These are phyloP conservation scores for Triticum urartu DNA, from an alignment of 176 grass and related monocot genomes.

Conservation along the genomic window DNA sequence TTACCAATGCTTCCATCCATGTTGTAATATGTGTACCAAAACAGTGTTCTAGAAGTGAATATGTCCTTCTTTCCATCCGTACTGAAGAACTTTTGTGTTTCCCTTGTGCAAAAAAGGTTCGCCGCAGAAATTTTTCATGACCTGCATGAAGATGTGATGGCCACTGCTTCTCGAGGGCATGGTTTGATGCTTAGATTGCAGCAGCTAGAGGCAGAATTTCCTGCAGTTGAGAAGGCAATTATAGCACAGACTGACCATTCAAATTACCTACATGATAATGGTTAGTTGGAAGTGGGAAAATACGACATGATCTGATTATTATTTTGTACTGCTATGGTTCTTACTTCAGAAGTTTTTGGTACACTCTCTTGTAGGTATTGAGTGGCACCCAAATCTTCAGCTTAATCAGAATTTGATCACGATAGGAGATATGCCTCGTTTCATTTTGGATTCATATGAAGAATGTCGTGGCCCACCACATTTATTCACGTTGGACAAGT, in stretches of 20 bases:
- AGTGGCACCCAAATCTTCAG: slow-evolving; percentile 78
- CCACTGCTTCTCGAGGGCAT: slow-evolving; percentile 81
- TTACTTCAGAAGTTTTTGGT: slow-evolving; percentile 15
- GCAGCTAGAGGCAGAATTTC: slow-evolving; percentile 90
- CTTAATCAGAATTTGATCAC: slow-evolving; percentile 85
- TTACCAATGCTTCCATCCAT: slow-evolving; percentile 3
- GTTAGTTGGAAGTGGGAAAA: slow-evolving; percentile 39
- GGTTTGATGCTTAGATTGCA: slow-evolving; percentile 84
- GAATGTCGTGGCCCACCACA: slow-evolving; percentile 89
- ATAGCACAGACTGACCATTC: slow-evolving; percentile 58
- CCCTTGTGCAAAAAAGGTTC: slow-evolving; percentile 55
- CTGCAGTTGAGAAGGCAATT: slow-evolving; percentile 72
- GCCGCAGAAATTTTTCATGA: slow-evolving; percentile 96
- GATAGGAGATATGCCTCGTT: slow-evolving; percentile 97
- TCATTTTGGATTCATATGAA: slow-evolving; percentile 98
- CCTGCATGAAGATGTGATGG: slow-evolving; percentile 95
- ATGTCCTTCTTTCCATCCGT: background rate
- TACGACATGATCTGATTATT: background rate
- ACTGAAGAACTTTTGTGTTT: background rate
- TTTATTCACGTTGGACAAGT: slow-evolving; percentile 96
- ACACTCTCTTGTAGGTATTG: slow-evolving; percentile 47
- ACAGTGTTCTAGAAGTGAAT: background rate
- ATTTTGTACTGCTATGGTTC: background rate
- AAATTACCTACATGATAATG: slow-evolving; percentile 67
- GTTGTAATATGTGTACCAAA: background rate